A percentile compares a stretch with the other conserved stretches of the same genome.
phyloP scores from a whole-genome alignment of 805 yeast genomes.

The Cyberlindnera samutprakarnensis region DNA sequence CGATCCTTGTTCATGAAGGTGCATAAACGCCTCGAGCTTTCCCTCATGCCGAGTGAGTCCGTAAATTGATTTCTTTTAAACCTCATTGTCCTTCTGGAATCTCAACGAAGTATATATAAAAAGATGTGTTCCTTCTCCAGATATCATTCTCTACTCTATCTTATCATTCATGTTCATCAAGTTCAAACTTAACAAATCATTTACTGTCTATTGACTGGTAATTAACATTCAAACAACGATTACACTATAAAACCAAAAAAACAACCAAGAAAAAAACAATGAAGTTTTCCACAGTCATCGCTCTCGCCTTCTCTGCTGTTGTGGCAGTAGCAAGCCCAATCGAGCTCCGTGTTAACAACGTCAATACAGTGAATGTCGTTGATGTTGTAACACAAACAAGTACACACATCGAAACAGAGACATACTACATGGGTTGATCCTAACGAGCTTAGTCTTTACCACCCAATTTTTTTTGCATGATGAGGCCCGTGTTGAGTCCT shows the following conservation, averaged over 20 bases:
- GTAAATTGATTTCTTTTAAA: too few relatives aligned
- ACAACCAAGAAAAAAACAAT: too few relatives aligned
- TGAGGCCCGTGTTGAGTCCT: too few relatives aligned
- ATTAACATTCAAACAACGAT: too few relatives aligned
- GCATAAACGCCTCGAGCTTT: too few relatives aligned
- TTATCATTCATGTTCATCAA: background rate
- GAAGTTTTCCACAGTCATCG: conserved; percentile 17
- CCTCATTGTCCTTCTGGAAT: too few relatives aligned
- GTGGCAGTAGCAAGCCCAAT: conserved; percentile 22
- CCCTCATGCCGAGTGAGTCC: too few relatives aligned
- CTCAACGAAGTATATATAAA: background rate
- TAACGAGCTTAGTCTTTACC: background rate
- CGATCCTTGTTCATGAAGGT: too few relatives aligned
- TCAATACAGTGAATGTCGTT: conserved; percentile 20
- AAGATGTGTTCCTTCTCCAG: background rate
- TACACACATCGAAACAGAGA: conserved; percentile 19
- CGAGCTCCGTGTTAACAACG: conserved; percentile 19
- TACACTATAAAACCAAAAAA: too few relatives aligned
- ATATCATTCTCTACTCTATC: background rate
- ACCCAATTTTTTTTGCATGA: background rate
- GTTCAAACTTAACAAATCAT: background rate
- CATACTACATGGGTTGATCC: conserved; percentile 19
- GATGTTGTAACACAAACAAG: conserved; percentile 19
- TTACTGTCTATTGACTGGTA: background rate
- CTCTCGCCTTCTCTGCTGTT: conserved; percentile 13